phyloP scores from a whole-genome alignment of 768 basidiomycete species.

The Brasilioporus rufonigricans region DNA sequence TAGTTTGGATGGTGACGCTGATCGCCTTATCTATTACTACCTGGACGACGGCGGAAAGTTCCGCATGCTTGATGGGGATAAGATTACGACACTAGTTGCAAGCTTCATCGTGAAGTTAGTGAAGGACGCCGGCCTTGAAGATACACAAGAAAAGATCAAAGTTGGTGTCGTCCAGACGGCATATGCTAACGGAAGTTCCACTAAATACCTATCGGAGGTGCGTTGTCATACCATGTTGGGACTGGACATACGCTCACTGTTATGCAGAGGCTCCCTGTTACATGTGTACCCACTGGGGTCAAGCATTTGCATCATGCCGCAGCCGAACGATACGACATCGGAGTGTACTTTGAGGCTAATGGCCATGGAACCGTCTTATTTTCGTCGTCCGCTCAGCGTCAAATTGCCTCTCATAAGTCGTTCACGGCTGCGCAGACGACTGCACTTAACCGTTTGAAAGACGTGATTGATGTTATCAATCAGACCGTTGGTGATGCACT shows the following conservation, averaged over 20 bases:
- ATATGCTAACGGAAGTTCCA: constrained; percentile 97
- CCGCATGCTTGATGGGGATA: constrained; percentile 96
- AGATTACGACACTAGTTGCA: constrained; percentile 92
- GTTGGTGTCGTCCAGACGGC: constrained; percentile 98
- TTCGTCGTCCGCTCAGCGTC: constrained; percentile 68
- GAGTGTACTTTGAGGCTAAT: constrained; percentile 99
- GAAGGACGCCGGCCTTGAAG: constrained; percentile 77
- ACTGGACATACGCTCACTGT: constrained; percentile 7
- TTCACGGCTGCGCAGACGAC: constrained; percentile 80
- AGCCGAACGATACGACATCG: constrained; percentile 84
- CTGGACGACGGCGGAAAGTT: constrained; percentile 75
- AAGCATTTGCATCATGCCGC: constrained; percentile 98
- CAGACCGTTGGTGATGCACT: constrained; percentile 98
- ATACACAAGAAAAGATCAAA: constrained; percentile 49
- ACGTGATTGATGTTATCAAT: constrained; percentile 85
- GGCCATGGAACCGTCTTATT: constrained; percentile 98
- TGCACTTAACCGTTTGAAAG: constrained; percentile 72
- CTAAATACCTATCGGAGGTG: constrained; percentile 84
- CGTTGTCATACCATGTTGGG: constrained; percentile 18
- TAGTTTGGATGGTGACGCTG: constrained; percentile 96
- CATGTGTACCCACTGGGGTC: constrained; percentile 94
- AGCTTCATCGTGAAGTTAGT: constrained; percentile 91
- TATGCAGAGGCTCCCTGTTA: constrained; percentile 84
- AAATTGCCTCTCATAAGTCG: constrained; percentile 62
- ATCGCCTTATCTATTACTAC: constrained; percentile 95